Base-by-base conservation (phyloP, 2,329 filamentous ascomycete genomes). In the Botrytis porri region DNA sequence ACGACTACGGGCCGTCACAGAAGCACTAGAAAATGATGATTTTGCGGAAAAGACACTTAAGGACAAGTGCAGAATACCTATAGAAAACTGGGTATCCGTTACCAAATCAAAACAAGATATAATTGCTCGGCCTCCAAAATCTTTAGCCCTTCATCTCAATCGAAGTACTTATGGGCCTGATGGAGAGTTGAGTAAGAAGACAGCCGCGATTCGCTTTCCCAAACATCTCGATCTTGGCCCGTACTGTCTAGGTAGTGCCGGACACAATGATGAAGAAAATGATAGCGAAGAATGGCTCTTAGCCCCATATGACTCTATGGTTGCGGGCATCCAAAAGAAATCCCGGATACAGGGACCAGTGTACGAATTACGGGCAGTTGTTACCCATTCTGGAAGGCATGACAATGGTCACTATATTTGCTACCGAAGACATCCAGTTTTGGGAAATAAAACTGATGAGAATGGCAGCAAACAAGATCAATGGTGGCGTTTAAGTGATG, bases 341-440 rank as follows among this genome's bases (percentile, higher is more conserved):
- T 89, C 88, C 2, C 86, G 84, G 74, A 83, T 88, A 14, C 83
- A 83, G 0, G 88, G 89, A 4, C 86, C 85, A 41, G 84, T 91
- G 1, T 98, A 97, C 80, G 89, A 93, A 79, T 85, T 98, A 25
- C 89, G 92, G 70, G 94, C 95, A 43, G 92, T 95, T 0, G 88
- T 98, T 16, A 96, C 94, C 1, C 96, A 98, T 80, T 93, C 92
- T 75, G 96, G 96, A 6, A 87, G 92, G 45, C 96, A 98, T 81
- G 94, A 98, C 75, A 97, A 97, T 78, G 96, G 96, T 0, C 96
- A 99, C 83, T 98, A 99, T 78, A 90, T 98, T 57, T 97, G 94
- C 81, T 97, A 96, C 81, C 88, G 93, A 69, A 93, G 92, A 78
- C 91, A 93, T 78, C 86, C 88, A 1, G 70, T 63, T 59, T 39